These are phyloP conservation scores for Fusarium sp. DNA, from an alignment of 2,329 filamentous ascomycete genomes.

Conservation along the genomic window DNA sequence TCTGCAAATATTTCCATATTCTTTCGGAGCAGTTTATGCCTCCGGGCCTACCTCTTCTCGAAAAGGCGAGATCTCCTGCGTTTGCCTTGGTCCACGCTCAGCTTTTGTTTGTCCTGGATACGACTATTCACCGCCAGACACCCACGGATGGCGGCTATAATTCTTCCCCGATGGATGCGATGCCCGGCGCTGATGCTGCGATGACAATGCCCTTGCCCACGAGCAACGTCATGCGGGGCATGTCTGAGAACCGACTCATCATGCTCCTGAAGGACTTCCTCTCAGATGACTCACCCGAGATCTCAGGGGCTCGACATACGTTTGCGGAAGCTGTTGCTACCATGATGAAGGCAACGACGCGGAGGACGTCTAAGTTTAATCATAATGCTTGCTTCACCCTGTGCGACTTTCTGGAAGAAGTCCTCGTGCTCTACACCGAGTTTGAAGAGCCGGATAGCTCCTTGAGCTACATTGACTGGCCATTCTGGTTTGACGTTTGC, in stretches of 20 bases:
- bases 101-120: conserved; percentile 83
- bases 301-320: conserved; percentile 70
- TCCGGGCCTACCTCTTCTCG: conserved; percentile 64
- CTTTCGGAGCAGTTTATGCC: conserved; percentile 83
- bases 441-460: conserved; percentile 61
- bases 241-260: conserved; percentile 91
- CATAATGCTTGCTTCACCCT: conserved; percentile 88
- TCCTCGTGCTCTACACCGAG: conserved; percentile 74
- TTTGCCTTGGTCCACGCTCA: conserved; percentile 88
- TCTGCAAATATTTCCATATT: conserved; percentile 89
- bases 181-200: conserved; percentile 75
- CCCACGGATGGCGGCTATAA: conserved; percentile 63
- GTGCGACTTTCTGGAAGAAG: conserved; percentile 92
- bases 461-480: conserved; percentile 76
- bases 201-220: conserved; percentile 75
- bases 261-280: conserved; percentile 87
- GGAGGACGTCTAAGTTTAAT: conserved; percentile 84
- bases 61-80: conserved; percentile 79
- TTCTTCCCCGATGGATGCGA: conserved; percentile 62
- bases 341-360: conserved; percentile 81
- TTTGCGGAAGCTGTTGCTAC: conserved; percentile 84
- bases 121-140: conserved; percentile 85
- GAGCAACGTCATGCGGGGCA: conserved; percentile 80
- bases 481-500: conserved; percentile 88
- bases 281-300: conserved; percentile 60